Conservation (phyloP, 441 rosid species). For the Adansonia grandidieri region DNA sequence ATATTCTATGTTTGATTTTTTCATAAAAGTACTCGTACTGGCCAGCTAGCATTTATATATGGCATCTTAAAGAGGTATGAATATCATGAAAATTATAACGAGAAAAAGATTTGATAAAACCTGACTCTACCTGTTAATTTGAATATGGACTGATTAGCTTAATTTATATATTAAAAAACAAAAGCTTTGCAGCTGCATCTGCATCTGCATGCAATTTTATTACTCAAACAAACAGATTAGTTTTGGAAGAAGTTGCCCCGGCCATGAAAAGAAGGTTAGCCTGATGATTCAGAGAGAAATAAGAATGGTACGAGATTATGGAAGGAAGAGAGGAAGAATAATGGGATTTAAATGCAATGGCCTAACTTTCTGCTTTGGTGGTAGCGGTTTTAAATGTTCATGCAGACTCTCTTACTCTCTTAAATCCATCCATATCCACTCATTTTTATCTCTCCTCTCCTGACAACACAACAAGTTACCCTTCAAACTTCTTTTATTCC, state of each 20-base stretch:
- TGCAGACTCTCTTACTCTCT: conserved; percentile 44
- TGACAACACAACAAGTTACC: background rate
- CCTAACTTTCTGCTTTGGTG: conserved; percentile 72
- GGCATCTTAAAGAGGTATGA: no score
- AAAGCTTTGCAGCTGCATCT: no score
- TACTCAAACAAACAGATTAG: background rate
- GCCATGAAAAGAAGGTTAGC: background rate
- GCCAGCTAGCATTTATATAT: no score
- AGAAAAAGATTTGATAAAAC: no score
- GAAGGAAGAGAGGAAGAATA: conserved; percentile 27
- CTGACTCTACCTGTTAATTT: no score
- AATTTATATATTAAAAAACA: no score
- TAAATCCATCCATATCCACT: conserved; percentile 46
- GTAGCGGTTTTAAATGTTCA: conserved; percentile 76
- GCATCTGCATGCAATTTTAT: background rate
- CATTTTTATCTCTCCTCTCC: conserved; percentile 50
- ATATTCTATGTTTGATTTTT: no score
- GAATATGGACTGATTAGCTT: no score
- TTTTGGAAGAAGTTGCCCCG: conserved; percentile 1
- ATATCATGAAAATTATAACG: no score
- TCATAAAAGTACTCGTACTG: no score
- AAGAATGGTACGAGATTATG: background rate
- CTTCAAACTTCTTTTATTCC: conserved; percentile 13
- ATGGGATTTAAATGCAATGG: conserved; percentile 57
- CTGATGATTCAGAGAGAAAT: conserved; percentile 15